phyloP scores from a whole-genome alignment of 75 land plant species.

The Sequoia sempervirens region DNA sequence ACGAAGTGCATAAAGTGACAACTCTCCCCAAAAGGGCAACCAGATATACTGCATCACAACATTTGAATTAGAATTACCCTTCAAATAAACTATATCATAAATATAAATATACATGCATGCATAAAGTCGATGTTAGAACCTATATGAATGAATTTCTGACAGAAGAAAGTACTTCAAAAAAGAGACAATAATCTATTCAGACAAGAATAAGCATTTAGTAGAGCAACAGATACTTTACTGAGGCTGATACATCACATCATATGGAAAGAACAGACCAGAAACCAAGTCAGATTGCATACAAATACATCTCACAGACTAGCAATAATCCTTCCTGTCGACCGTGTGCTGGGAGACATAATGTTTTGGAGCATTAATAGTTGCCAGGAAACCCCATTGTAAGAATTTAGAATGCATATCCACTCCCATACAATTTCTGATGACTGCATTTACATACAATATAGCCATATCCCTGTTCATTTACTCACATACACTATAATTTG shows the following conservation, averaged over 20 bases:
- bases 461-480: too few species aligned
- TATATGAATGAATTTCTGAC: not conserved
- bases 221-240: not conserved
- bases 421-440: not conserved
- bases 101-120: not conserved
- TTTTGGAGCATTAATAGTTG: not conserved
- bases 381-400: too few species aligned
- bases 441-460: too few species aligned
- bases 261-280: not conserved
- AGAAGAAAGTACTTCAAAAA: not conserved
- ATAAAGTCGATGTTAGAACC: not conserved
- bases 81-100: not conserved
- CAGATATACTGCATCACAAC: slow-evolving; percentile 64
- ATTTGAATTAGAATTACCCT: not conserved
- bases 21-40: slow-evolving; percentile 92
- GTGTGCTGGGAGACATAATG: not conserved
- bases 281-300: not conserved
- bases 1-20: slow-evolving; percentile 89
- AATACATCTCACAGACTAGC: not conserved
- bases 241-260: not conserved
- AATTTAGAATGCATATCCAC: too few species aligned
- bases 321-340: not conserved
- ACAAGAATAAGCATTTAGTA: not conserved
- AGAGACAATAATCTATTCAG: not conserved
- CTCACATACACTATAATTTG: too few species aligned